Conservation (phyloP, 2,329 filamentous ascomycete species). For the Beauveria varroae region DNA sequence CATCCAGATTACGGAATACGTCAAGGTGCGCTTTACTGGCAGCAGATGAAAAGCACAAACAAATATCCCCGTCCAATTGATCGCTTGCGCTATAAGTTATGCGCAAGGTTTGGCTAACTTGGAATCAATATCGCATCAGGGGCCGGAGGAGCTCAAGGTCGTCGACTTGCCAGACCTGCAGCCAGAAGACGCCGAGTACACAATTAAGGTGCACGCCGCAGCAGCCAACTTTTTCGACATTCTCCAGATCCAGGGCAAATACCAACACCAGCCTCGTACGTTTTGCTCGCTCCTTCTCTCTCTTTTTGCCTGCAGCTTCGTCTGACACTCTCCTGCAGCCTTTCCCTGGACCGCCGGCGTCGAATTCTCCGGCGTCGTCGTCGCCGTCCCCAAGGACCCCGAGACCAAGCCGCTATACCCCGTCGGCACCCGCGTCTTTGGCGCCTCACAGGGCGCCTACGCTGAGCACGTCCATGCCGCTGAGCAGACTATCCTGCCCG, state of each 20-base stretch:
- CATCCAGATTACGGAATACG: slow-evolving; percentile 66
- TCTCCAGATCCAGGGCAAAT: slow-evolving; percentile 90
- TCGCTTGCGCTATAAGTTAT: not conserved
- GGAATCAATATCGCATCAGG: slow-evolving; percentile 36
- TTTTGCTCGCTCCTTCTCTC: not conserved
- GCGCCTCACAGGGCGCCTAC: slow-evolving; percentile 78
- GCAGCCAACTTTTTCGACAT: slow-evolving; percentile 98
- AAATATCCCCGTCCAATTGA: not conserved
- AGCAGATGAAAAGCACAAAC: too few species aligned
- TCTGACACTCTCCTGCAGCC: slow-evolving; percentile 28
- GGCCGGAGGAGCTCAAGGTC: slow-evolving; percentile 71
- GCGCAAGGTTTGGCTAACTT: not conserved
- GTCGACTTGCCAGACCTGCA: slow-evolving; percentile 65
- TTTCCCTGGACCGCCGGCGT: slow-evolving; percentile 82
- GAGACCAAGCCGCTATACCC: slow-evolving; percentile 45
- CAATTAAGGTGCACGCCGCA: slow-evolving; percentile 77
- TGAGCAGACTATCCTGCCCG: slow-evolving; percentile 61
- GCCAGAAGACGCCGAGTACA: slow-evolving; percentile 67
- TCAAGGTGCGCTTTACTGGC: slow-evolving; percentile 47
- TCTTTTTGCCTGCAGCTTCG: not conserved
- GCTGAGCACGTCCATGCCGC: slow-evolving; percentile 63
- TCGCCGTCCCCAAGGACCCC: slow-evolving; percentile 52
- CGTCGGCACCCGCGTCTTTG: slow-evolving; percentile 77
- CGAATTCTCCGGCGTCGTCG: slow-evolving; percentile 77
- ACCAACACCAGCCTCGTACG: slow-evolving; percentile 76